Percentiles rank a stretch among this genome's conserved stretches.
These are phyloP conservation scores for Allium cepa DNA, from an alignment of 106 monocot genomes.

Conservation along the genomic window DNA sequence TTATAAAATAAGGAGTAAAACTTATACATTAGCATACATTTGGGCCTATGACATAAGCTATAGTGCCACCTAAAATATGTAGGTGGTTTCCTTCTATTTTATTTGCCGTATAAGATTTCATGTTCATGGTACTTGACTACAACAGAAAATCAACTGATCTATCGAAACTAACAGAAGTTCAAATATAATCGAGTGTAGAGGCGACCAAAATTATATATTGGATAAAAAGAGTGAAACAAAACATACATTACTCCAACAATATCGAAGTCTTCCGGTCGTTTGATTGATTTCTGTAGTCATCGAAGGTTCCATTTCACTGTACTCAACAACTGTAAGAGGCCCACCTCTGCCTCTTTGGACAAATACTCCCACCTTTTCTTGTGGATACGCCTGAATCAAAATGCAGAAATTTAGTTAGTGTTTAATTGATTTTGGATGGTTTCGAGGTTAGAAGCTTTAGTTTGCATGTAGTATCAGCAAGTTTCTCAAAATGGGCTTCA, in stretches of 20 bases:
- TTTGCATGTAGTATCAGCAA: no score
- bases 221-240: background rate
- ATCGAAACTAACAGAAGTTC: background rate
- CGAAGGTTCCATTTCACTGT: conserved; percentile 89
- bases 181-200: background rate
- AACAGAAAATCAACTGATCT: no score
- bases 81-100: no score
- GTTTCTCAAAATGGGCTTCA: no score
- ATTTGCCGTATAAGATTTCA: no score
- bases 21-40: no score
- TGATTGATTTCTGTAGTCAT: conserved; percentile 93
- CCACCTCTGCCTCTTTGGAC: conserved; percentile 94
- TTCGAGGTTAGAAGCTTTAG: no score
- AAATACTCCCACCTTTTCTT: conserved; percentile 97
- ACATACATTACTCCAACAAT: conserved; percentile 98
- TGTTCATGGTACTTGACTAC: no score
- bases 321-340: conserved; percentile 89
- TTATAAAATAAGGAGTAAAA: no score
- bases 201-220: background rate
- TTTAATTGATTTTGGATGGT: no score
- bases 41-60: no score
- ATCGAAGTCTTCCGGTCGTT: conserved; percentile 92
- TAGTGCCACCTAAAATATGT: no score
- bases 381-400: conserved; percentile 78
- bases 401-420: background rate